A percentile compares a stretch with the other conserved stretches of the same genome.
Evolutionary conservation across 345 rosid species (phyloP).

Genomic region (Turnera subulata): DNA sequence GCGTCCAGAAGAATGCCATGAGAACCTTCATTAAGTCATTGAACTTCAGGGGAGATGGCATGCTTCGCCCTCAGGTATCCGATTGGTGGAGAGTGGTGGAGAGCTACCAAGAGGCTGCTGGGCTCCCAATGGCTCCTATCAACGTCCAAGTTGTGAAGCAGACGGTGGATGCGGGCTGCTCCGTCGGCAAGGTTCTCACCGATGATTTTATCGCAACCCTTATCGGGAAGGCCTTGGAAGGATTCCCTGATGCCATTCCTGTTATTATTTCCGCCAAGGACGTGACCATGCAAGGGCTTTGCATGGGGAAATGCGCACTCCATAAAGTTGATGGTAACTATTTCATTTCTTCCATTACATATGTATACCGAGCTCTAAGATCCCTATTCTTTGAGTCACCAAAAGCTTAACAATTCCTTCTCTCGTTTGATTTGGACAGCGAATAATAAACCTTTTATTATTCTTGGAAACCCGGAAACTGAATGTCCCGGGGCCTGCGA

Average conservation of each 20-base stretch:
- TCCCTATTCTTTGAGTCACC: no score
- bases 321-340: conserved; percentile 31
- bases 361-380: no score
- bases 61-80: conserved; percentile 24
- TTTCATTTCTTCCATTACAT: not conserved
- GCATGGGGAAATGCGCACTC: conserved; percentile 46
- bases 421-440: no score
- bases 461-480: conserved; percentile 55
- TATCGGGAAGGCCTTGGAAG: conserved; percentile 21
- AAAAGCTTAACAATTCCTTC: no score
- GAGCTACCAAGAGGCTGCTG: conserved; percentile 37
- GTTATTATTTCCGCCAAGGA: conserved; percentile 43
- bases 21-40: conserved; percentile 27
- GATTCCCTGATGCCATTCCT: conserved; percentile 26
- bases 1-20: conserved; percentile 17
- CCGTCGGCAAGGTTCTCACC: conserved; percentile 42
- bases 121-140: conserved; percentile 12
- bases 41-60: conserved; percentile 8
- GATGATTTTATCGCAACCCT: conserved; percentile 26
- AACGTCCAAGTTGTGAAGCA: conserved; percentile 35
- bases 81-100: conserved; percentile 36
- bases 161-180: conserved; percentile 25
- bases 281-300: conserved; percentile 42
- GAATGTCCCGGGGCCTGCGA: conserved; percentile 69
- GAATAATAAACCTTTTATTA: conserved; percentile 46